Conservation (phyloP, 1,139 yeast species). For the Yamadazyma conglobata region DNA sequence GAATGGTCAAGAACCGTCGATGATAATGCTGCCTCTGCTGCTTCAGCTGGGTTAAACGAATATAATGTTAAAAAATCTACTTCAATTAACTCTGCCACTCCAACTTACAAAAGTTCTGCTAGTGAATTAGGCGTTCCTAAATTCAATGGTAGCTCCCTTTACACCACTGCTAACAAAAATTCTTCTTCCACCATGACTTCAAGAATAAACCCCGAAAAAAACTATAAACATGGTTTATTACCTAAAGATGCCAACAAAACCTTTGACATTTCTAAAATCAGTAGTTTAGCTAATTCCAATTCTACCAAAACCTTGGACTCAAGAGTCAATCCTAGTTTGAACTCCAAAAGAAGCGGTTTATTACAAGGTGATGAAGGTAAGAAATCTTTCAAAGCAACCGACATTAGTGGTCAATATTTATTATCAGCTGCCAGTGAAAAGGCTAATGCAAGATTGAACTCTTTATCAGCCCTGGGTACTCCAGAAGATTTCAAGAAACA, state of each 20-base stretch:
- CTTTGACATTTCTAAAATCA: slow-evolving; percentile 41
- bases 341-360: slow-evolving; percentile 40
- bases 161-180: slow-evolving; percentile 38
- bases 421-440: slow-evolving; percentile 59
- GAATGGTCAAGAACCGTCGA: slow-evolving; percentile 49
- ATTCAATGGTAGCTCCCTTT: slow-evolving; percentile 35
- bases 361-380: slow-evolving; percentile 25
- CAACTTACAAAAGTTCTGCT: slow-evolving; percentile 18
- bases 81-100: slow-evolving; percentile 3
- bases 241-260: slow-evolving; percentile 27
- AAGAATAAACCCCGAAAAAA: slow-evolving; percentile 46
- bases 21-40: slow-evolving; percentile 46
- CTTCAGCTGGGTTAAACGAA: slow-evolving; percentile 27
- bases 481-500: slow-evolving; percentile 37
- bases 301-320: slow-evolving; percentile 39
- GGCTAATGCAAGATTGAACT: slow-evolving; percentile 50
- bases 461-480: slow-evolving; percentile 29
- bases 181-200: slow-evolving; percentile 45
- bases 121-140: slow-evolving; percentile 34
- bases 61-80: slow-evolving; percentile 2
- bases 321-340: slow-evolving; percentile 44
- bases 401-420: slow-evolving; percentile 53
- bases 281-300: slow-evolving; percentile 42
- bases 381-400: slow-evolving; percentile 36
- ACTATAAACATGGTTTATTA: slow-evolving; percentile 44